A percentile compares a stretch with the other conserved stretches of the same genome.
Conservation (phyloP, 2,329 filamentous ascomycete genomes). For the Xylariaceae sp. region DNA sequence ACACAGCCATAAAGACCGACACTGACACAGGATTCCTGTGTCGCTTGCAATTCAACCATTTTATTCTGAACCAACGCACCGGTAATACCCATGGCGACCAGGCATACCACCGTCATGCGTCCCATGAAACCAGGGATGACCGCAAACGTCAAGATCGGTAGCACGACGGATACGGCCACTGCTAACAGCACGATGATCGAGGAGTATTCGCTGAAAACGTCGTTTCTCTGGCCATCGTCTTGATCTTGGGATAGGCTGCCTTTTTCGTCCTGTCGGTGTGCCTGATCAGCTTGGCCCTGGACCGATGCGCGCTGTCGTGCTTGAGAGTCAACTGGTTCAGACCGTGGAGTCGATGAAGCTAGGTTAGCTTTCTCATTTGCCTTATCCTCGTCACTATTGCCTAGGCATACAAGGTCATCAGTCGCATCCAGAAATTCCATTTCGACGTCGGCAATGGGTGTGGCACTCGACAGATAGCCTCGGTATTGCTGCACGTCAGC, state of each 20-base stretch:
- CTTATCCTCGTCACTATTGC: constrained; percentile 24
- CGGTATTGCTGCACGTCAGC: constrained; percentile 49
- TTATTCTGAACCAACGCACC: constrained; percentile 29
- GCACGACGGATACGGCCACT: constrained; percentile 46
- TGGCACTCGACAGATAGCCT: constrained; percentile 49
- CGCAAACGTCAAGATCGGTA: constrained; percentile 54
- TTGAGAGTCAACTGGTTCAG: constrained; percentile 13
- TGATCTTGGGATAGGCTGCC: constrained; percentile 7
- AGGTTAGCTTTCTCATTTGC: constrained; percentile 21
- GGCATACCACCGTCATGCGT: constrained; percentile 51
- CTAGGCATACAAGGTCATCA: constrained; percentile 49
- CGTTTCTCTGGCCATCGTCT: neutral
- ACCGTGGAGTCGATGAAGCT: constrained; percentile 19
- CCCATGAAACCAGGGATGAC: constrained; percentile 52
- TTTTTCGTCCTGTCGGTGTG: constrained; percentile 14
- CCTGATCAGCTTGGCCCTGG: constrained; percentile 12
- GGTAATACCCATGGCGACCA: constrained; percentile 45
- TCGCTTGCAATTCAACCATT: constrained; percentile 20
- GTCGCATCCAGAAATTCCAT: constrained; percentile 52
- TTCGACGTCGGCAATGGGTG: constrained; percentile 55
- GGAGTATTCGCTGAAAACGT: constrained; percentile 3
- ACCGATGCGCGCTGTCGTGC: constrained; percentile 11
- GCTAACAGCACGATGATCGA: constrained; percentile 37
- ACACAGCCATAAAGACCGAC: constrained; percentile 33
- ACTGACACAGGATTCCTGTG: constrained; percentile 26